Conservation (phyloP, 345 rosid genomes). For the Isatis tinctoria region DNA sequence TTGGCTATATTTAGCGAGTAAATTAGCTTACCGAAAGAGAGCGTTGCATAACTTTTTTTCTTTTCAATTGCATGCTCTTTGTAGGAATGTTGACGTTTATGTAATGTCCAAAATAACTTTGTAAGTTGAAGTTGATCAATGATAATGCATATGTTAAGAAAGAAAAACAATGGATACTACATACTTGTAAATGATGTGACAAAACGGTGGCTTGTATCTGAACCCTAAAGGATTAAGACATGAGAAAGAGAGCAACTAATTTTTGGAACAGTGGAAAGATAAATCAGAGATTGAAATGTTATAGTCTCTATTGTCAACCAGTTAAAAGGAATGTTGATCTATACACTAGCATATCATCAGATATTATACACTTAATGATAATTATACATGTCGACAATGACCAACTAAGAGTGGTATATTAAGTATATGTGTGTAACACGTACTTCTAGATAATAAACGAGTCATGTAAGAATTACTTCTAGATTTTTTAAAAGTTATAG, state of each 20-base stretch:
- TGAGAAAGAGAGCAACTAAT: slow-evolving; percentile 8
- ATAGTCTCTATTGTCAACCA: slow-evolving; percentile 28
- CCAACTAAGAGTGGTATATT: neutral
- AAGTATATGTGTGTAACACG: neutral
- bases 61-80: neutral
- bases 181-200: slow-evolving; percentile 22
- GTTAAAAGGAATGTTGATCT: slow-evolving; percentile 26
- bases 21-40: neutral
- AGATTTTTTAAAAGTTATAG: neutral
- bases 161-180: neutral
- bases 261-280: slow-evolving; percentile 5
- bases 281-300: neutral
- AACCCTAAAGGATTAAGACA: slow-evolving; percentile 14
- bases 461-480: neutral
- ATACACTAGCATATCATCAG: slow-evolving; percentile 24
- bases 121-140: neutral
- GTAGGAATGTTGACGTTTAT: neutral
- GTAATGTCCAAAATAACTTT: neutral
- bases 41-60: neutral
- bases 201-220: neutral
- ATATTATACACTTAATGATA: too few relatives aligned
- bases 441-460: neutral
- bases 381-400: neutral
- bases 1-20: neutral
- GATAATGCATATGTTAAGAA: neutral